Conservation (phyloP, 345 rosid species). For the Abelmoschus esculentus region DNA sequence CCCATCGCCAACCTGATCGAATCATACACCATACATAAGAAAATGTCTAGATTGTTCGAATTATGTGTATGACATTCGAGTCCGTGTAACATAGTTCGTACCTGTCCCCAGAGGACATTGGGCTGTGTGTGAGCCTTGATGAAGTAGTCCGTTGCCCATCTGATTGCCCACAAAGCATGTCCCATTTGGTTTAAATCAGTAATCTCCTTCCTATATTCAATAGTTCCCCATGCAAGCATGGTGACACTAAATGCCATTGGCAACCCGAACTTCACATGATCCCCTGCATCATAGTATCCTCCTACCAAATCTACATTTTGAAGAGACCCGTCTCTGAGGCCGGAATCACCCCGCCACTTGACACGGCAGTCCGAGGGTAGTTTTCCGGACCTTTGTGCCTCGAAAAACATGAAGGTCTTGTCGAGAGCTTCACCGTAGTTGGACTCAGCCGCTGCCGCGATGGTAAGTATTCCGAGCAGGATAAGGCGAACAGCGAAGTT, state of each 20-base stretch:
- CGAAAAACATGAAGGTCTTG: slow-evolving; percentile 54
- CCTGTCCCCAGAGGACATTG: slow-evolving; percentile 73
- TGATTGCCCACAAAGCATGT: slow-evolving; percentile 46
- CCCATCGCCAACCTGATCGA: slow-evolving; percentile 65
- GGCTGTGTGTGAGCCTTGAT: slow-evolving; percentile 67
- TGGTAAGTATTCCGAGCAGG: slow-evolving; percentile 4
- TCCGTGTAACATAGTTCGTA: slow-evolving; percentile 5
- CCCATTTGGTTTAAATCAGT: slow-evolving; percentile 39
- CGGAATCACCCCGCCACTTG: slow-evolving; percentile 60
- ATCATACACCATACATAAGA: neutral
- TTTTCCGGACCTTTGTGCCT: slow-evolving; percentile 63
- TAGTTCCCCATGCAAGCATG: slow-evolving; percentile 24
- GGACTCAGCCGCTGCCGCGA: slow-evolving; percentile 21
- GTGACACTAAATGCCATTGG: too few relatives aligned
- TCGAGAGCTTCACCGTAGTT: slow-evolving; percentile 54
- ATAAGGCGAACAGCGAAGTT: slow-evolving; percentile 16
- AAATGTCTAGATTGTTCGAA: too few relatives aligned
- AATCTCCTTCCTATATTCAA: neutral
- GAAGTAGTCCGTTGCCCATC: slow-evolving; percentile 85
- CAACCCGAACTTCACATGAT: too few relatives aligned
- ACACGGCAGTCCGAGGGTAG: slow-evolving; percentile 37
- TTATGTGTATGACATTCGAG: neutral
- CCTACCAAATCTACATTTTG: slow-evolving; percentile 73
- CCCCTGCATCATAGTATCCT: slow-evolving; percentile 57
- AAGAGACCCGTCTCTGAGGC: slow-evolving; percentile 45